Base-by-base conservation (phyloP, 768 basidiomycete genomes). In the Leccinum pellstonianum region DNA sequence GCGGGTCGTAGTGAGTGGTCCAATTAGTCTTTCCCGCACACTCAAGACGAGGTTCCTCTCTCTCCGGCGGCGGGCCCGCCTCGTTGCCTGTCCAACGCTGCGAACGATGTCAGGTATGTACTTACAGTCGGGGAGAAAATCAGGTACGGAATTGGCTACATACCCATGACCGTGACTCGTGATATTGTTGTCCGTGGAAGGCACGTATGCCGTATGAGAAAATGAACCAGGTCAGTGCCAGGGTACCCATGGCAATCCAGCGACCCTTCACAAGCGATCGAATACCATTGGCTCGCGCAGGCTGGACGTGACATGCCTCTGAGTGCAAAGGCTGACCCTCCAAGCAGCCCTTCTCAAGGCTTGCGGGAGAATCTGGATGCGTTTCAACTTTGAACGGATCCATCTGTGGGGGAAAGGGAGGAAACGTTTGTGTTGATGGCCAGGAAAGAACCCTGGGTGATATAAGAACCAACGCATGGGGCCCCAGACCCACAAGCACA, bases 1-100 rank as follows among this genome's bases (percentile, higher is more conserved):
- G 73, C 0, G 43, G 55, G 12, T 75, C 66, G 33, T 66, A 63
- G 49, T 66, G 64, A n/a, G 43, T 62, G 12, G 64, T 68, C 68
- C 70, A 68, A 41, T 67, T 65, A 1, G 65, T 56, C 31, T 65
- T 47, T 27, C 21, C 29, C 35, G 63, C 62, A 41, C 69, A 75
- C 17, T 58, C 52, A 14, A 37, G 19, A 21, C 15, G 41, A 3
- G 59, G 56, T 46, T 35, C 10, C 6, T 37, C 56, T 47, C 49
- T 59, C 12, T 67, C 58, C 46, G 12, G 17, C 3, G 41, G 33
- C 5, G 38, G 23, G 43, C 43, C 63, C 3, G n/a, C 41, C 33
- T 21, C 38, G 8, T 57, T 35, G 14, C 14, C 29, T 11, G 12
- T 35, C 60, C 23, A 54, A 38, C 15, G 11, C 72, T 73, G 31